These are phyloP conservation scores for Diphasiastrum complanatum DNA, from an alignment of 83 land plant species.

Conservation along the genomic window DNA sequence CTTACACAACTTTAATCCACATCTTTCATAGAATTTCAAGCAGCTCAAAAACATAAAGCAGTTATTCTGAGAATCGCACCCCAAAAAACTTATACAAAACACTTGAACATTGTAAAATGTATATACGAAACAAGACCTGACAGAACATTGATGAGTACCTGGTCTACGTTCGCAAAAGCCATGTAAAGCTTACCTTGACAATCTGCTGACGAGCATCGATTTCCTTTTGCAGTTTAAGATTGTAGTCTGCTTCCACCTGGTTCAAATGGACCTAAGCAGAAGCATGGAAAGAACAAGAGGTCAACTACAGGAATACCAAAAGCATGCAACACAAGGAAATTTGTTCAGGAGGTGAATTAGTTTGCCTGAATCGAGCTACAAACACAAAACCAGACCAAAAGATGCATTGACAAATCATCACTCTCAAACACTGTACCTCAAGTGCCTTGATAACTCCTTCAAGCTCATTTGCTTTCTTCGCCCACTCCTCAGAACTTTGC, in stretches of 20 bases:
- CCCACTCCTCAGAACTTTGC: slow-evolving; percentile 92
- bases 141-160: no score
- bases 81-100: no score
- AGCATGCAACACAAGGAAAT: background rate
- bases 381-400: background rate
- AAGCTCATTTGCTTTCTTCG: slow-evolving; percentile 81
- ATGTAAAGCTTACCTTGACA: slow-evolving; percentile 48
- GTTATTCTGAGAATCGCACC: no score
- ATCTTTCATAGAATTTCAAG: no score
- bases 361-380: background rate
- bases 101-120: no score
- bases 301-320: background rate
- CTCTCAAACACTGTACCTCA: slow-evolving; percentile 43
- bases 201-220: slow-evolving; percentile 29
- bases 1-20: no score
- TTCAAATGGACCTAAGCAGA: slow-evolving; percentile 53
- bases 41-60: no score
- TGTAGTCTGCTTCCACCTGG: slow-evolving; percentile 74
- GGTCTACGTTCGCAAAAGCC: no score
- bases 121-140: no score
- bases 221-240: slow-evolving; percentile 65
- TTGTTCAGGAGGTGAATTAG: background rate
- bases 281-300: background rate
- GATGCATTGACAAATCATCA: background rate
- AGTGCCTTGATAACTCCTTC: slow-evolving; percentile 93